Evolutionary conservation across 306 rosid species (phyloP).

Genomic region (Rosa multiflora): DNA sequence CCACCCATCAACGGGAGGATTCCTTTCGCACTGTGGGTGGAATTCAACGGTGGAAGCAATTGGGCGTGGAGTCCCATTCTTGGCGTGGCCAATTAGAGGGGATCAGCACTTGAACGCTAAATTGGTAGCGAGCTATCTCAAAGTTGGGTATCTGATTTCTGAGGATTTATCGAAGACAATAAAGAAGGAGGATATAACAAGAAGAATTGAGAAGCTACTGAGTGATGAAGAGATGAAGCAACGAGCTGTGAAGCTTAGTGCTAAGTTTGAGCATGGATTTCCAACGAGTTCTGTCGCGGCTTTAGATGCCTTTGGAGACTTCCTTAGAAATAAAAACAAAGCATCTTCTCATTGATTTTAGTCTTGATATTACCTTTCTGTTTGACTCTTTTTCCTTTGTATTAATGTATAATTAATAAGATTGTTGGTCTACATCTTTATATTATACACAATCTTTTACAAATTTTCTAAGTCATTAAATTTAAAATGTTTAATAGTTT

Average conservation of each 20-base stretch:
- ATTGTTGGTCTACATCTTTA: too few species aligned
- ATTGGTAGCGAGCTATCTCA: conserved; percentile 45
- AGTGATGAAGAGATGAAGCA: conserved; percentile 36
- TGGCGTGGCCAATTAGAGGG: conserved; percentile 72
- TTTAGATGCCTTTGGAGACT: conserved; percentile 43
- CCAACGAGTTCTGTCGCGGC: conserved; percentile 44
- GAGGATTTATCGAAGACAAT: conserved; percentile 32
- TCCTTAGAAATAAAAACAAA: neutral
- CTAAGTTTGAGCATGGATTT: conserved; percentile 45
- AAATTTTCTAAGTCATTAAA: too few species aligned
- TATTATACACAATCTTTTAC: too few species aligned
- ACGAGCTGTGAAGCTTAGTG: conserved; percentile 30
- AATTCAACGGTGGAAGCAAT: conserved; percentile 65
- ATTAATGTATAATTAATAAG: neutral
- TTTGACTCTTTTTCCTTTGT: neutral
- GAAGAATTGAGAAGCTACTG: conserved; percentile 50
- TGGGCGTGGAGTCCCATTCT: conserved; percentile 56
- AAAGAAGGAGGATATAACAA: conserved; percentile 33
- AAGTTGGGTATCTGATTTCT: conserved; percentile 40
- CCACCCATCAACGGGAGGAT: conserved; percentile 70
- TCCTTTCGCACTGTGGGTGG: conserved; percentile 74
- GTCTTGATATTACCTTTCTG: neutral
- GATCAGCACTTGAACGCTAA: conserved; percentile 53
- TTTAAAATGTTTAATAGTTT: too few species aligned
- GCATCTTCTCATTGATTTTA: neutral